Evolutionary conservation across 129 eudicot genomes (phyloP), one percentile per base, ranked within the genome.

Genomic region (Flaveria brownii): DNA sequence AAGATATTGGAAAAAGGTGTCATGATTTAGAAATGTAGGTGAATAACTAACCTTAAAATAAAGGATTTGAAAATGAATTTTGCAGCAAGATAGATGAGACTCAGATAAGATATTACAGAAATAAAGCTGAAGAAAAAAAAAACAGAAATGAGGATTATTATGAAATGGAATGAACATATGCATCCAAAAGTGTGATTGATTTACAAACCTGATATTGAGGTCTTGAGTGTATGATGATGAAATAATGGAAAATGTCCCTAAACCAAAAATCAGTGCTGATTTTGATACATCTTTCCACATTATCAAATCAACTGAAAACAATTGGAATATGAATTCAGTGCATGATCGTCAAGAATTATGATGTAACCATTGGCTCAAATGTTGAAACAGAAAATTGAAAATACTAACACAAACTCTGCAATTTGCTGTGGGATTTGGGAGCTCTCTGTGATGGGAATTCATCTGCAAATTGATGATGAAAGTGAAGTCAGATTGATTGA

Each of bases 271-370:
- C 47, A 93, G 83, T 80, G 97, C 92, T 65, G 98, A 85, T 84
- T 84, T 93, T 46, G 98, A 88, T 77, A 68, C 88, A 79, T 93
- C 95, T 65, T 70, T 90, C 98, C 98, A 93, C 97, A 93, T 90
- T 18, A 93, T 83, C 55, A 93, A 75, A 77, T 93, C 98, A 80
- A 84, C 98, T 93, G 95, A 76, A 67, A 74, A 54, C 70, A 70
- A 69, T 47, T 25, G 26, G 12, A 33, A 84, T 11, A 18, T 25
- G 49, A 54, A 54, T 17, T 12, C 10, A 60, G 41, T 74, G 42
- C 30, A 45, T 60, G 28, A 47, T 33, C 13, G 70, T 78, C 79
- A 47, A 49, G 68, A 60, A 62, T 62, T 57, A 28, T 15, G 42
- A 14, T 46, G 25, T 45, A 16, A 52, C 23, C 39, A 72, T 18